A percentile compares a stretch with the other conserved stretches of the same genome.
These are phyloP conservation scores for Aciculosporium take DNA, from an alignment of 2,329 filamentous ascomycete genomes.

Conservation along the genomic window DNA sequence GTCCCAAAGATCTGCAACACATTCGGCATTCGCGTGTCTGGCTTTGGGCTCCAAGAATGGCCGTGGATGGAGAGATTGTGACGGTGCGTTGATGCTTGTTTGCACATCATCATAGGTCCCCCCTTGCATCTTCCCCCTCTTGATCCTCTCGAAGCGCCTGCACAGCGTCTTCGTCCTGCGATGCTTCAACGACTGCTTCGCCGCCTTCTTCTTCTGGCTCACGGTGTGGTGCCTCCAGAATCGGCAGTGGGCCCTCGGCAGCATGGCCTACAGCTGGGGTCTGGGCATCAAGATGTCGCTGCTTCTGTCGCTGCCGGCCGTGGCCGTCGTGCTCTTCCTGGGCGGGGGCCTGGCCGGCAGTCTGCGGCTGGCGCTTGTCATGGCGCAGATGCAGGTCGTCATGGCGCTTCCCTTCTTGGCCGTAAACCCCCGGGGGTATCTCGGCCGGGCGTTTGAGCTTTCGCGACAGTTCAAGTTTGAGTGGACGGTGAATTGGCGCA, in stretches of 20 bases:
- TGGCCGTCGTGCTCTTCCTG: slow-evolving; percentile 63
- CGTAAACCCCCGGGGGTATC: slow-evolving; percentile 54
- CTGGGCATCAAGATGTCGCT: slow-evolving; percentile 93
- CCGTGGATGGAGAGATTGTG: too few relatives aligned
- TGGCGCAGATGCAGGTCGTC: slow-evolving; percentile 62
- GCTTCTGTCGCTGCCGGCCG: slow-evolving; percentile 66
- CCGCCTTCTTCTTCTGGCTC: slow-evolving; percentile 67
- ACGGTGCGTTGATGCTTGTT: not conserved
- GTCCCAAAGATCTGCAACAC: too few relatives aligned
- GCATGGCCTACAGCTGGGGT: slow-evolving; percentile 59
- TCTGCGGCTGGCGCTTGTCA: slow-evolving; percentile 54
- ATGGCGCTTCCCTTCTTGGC: slow-evolving; percentile 54
- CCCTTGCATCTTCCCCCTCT: slow-evolving; percentile 72
- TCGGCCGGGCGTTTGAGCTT: slow-evolving; percentile 77
- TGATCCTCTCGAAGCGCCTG: slow-evolving; percentile 79
- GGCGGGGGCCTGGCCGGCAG: slow-evolving; percentile 52
- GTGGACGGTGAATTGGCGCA: slow-evolving; percentile 99
- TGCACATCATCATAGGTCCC: too few relatives aligned
- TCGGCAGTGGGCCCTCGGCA: slow-evolving; percentile 58
- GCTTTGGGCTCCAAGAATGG: too few relatives aligned
- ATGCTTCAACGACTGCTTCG: slow-evolving; percentile 92
- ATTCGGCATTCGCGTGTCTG: too few relatives aligned
- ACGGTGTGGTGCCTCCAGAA: slow-evolving; percentile 69
- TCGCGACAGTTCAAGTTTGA: slow-evolving; percentile 86
- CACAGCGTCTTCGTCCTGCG: slow-evolving; percentile 89